phyloP scores from a whole-genome alignment of 164 flowering plant genomes.

The Vitis rotundifolia region DNA sequence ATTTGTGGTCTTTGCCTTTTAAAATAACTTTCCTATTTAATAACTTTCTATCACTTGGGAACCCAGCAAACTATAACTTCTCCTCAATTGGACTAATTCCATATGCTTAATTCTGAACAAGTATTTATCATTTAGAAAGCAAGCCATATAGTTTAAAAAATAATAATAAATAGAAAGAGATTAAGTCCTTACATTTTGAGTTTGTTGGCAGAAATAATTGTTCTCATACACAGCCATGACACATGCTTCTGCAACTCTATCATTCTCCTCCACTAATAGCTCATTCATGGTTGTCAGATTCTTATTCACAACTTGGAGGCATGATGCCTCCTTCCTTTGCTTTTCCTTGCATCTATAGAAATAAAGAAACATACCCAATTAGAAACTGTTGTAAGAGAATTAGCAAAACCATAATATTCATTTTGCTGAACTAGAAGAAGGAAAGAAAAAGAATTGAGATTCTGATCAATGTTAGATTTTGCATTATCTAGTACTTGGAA shows the following conservation, averaged over 20 bases:
- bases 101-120: too few relatives aligned
- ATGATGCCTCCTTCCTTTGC: slow-evolving; percentile 62
- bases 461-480: too few relatives aligned
- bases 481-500: too few relatives aligned
- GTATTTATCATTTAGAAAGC: neutral
- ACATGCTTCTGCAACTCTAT: slow-evolving; percentile 72
- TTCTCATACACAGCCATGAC: slow-evolving; percentile 64
- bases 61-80: too few relatives aligned
- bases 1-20: too few relatives aligned
- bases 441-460: neutral
- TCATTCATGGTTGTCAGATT: slow-evolving; percentile 61
- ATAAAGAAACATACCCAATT: neutral
- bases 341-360: slow-evolving; percentile 56
- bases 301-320: slow-evolving; percentile 63
- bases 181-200: slow-evolving; percentile 41
- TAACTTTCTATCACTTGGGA: too few relatives aligned
- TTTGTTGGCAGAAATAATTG: slow-evolving; percentile 57
- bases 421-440: too few relatives aligned
- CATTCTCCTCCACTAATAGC: slow-evolving; percentile 73
- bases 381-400: neutral
- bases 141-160: neutral
- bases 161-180: neutral
- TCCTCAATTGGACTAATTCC: too few relatives aligned
- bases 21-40: neutral
- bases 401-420: neutral